A percentile compares a stretch with the other conserved stretches of the same genome.
Evolutionary conservation across 768 basidiomycete genomes (phyloP).

Genomic region (Mycena pura): DNA sequence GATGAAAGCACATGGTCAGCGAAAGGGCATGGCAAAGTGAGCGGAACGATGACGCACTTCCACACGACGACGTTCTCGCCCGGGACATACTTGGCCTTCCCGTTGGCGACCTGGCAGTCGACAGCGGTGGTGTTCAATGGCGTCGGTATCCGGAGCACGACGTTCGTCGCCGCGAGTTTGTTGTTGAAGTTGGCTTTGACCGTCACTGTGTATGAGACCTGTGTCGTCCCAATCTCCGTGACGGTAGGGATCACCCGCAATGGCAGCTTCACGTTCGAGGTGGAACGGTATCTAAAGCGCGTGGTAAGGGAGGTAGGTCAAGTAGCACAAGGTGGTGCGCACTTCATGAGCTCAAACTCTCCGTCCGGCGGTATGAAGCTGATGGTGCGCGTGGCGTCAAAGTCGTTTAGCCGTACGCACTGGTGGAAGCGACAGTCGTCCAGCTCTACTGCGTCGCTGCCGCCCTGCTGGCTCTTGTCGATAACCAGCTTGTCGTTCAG

Average conservation of each 20-base stretch:
- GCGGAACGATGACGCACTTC: conserved; percentile 73
- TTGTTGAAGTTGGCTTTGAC: conserved; percentile 89
- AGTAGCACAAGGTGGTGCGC: conserved; percentile 31
- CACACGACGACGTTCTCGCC: conserved; percentile 96
- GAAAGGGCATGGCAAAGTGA: conserved; percentile 5
- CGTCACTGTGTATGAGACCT: conserved; percentile 89
- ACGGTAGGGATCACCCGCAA: conserved; percentile 89
- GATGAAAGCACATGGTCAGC: conserved; percentile 5
- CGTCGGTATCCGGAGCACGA: conserved; percentile 93
- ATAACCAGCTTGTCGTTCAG: conserved; percentile 98
- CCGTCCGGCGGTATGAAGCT: conserved; percentile 98
- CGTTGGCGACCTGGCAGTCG: conserved; percentile 88
- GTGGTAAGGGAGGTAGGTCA: background rate
- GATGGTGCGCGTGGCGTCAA: conserved; percentile 92
- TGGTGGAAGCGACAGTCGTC: conserved; percentile 99
- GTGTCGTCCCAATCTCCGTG: conserved; percentile 89
- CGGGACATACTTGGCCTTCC: conserved; percentile 97
- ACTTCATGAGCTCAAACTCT: conserved; percentile 98
- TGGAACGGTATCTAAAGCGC: conserved; percentile 84
- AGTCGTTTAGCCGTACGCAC: conserved; percentile 94
- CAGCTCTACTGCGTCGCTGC: conserved; percentile 86
- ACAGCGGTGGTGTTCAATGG: conserved; percentile 93
- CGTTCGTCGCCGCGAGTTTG: conserved; percentile 92
- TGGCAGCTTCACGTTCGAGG: conserved; percentile 95
- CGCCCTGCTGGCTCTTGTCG: conserved; percentile 77